These are phyloP conservation scores for Phytophthora boehmeriae DNA, from an alignment of 352 stramenopile genomes.

Conservation along the genomic window DNA sequence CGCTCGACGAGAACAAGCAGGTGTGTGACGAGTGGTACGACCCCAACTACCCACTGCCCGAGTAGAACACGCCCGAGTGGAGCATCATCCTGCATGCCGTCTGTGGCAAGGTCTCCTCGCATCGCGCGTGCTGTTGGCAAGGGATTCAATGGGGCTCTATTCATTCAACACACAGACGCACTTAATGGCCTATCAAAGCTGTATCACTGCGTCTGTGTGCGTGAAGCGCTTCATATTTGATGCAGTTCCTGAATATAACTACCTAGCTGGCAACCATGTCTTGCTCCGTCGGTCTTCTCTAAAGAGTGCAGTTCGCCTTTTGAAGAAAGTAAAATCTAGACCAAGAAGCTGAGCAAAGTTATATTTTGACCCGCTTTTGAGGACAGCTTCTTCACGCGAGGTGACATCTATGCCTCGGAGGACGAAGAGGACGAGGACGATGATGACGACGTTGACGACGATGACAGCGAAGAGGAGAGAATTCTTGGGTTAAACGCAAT, in stretches of 20 bases:
- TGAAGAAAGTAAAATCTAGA: no score
- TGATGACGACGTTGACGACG: no score
- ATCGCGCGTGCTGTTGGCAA: constrained; percentile 51
- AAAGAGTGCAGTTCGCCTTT: no score
- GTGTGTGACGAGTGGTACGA: constrained; percentile 29
- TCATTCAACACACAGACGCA: no score
- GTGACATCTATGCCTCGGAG: no score
- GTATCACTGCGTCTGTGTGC: not conserved
- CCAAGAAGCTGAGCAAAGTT: no score
- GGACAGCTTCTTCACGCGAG: no score
- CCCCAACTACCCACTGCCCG: constrained; percentile 38
- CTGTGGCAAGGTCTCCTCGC: constrained; percentile 38
- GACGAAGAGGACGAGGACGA: no score
- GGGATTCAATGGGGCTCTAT: not conserved
- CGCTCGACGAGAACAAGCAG: constrained; percentile 30
- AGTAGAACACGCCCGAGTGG: constrained; percentile 47
- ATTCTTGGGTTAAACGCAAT: no score
- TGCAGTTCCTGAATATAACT: not conserved
- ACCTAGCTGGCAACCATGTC: not conserved
- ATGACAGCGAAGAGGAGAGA: no score
- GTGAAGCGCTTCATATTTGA: not conserved
- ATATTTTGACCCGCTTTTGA: no score
- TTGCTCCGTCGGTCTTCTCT: not conserved
- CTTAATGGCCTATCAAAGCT: no score
- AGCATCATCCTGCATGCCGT: constrained; percentile 58